Conservation (phyloP, 2,329 filamentous ascomycete species). For the Penicillium frequentans region DNA sequence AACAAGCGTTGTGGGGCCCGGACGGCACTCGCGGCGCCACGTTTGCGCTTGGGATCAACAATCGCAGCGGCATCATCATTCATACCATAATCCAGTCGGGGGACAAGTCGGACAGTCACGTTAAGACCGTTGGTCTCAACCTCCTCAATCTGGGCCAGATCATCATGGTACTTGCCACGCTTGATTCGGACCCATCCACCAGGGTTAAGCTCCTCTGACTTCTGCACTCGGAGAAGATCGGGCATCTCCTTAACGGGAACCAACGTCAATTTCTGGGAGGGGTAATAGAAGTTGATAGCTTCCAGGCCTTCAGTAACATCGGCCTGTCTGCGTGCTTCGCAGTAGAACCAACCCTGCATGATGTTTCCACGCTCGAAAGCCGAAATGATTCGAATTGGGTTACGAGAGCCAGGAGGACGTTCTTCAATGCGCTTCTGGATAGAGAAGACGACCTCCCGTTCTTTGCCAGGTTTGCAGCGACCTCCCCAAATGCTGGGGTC, state of each 20-base stretch:
- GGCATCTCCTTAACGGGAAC: slow-evolving; percentile 98
- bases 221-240: slow-evolving; percentile 85
- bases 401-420: slow-evolving; percentile 67
- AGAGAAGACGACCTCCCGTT: slow-evolving; percentile 82
- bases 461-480: slow-evolving; percentile 91
- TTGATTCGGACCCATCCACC: slow-evolving; percentile 91
- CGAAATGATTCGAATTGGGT: slow-evolving; percentile 79
- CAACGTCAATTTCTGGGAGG: slow-evolving; percentile 79
- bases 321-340: slow-evolving; percentile 83
- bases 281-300: slow-evolving; percentile 85
- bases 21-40: slow-evolving; percentile 57
- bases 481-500: slow-evolving; percentile 96
- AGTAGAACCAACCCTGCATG: slow-evolving; percentile 94
- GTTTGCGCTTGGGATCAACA: slow-evolving; percentile 77
- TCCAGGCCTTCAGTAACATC: slow-evolving; percentile 83
- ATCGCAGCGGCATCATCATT: slow-evolving; percentile 69
- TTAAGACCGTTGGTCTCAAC: slow-evolving; percentile 92
- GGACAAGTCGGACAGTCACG: slow-evolving; percentile 82
- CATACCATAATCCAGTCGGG: slow-evolving; percentile 85
- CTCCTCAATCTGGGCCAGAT: slow-evolving; percentile 88
- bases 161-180: slow-evolving; percentile 78
- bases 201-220: slow-evolving; percentile 79
- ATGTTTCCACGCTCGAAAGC: slow-evolving; percentile 86
- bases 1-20: slow-evolving; percentile 87
- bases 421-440: slow-evolving; percentile 90